phyloP scores from a whole-genome alignment of 352 stramenopile genomes.

The Blastocystis sp. region DNA sequence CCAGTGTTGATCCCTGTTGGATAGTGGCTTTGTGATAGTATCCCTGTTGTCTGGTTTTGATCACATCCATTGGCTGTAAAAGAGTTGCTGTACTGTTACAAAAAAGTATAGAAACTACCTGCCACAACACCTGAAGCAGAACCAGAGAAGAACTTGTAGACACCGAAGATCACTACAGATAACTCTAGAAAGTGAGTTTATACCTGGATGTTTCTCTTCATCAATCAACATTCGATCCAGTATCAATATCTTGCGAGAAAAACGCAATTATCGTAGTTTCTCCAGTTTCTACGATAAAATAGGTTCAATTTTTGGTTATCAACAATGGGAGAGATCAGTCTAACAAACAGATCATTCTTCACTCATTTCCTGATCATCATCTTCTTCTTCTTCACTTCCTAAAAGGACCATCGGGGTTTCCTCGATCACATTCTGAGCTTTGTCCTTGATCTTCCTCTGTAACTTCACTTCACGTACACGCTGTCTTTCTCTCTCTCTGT shows the following conservation, averaged over 20 bases:
- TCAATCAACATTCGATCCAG: conserved; percentile 10
- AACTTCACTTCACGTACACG: conserved; percentile 72
- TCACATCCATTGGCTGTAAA: conserved; percentile 56
- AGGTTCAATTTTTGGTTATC: too few relatives aligned
- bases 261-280: not conserved
- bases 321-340: not conserved
- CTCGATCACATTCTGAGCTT: not conserved
- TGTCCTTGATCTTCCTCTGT: conserved; percentile 20
- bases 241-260: not conserved
- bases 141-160: conserved; percentile 63
- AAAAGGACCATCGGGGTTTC: conserved; percentile 34
- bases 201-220: conserved; percentile 46
- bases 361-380: not conserved
- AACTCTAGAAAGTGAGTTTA: not conserved
- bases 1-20: not conserved
- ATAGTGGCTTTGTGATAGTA: conserved; percentile 33
- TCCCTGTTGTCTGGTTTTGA: conserved; percentile 56
- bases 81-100: conserved; percentile 30
- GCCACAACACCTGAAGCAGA: conserved; percentile 43
- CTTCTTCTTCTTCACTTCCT: conserved; percentile 17
- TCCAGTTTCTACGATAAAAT: not conserved
- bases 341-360: not conserved
- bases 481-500: conserved; percentile 78
- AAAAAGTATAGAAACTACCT: not conserved
- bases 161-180: conserved; percentile 22